Evolutionary conservation across 1,284 basidiomycete species (phyloP).

Genomic region (Flammula alnicola): DNA sequence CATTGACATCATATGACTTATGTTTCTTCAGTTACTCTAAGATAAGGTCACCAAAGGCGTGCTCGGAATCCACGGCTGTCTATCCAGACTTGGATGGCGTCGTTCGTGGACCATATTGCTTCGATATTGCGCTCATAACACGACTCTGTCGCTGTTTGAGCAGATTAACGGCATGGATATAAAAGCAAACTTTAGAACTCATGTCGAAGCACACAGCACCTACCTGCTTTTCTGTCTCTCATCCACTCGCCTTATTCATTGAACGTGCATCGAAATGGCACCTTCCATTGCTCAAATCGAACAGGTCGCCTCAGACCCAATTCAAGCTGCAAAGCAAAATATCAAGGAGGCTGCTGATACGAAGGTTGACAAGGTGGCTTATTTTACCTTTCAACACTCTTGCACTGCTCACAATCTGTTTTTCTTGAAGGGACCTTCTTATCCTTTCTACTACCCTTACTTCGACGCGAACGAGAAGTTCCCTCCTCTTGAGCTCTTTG

Average conservation of each 20-base stretch:
- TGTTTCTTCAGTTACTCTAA: background rate
- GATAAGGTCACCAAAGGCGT: conserved; percentile 15
- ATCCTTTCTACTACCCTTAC: conserved; percentile 52
- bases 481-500: conserved; percentile 44
- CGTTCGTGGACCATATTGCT: conserved; percentile 25
- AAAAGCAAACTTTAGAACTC: conserved; percentile 1
- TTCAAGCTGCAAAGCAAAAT: conserved; percentile 25
- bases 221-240: background rate
- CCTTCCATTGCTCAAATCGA: conserved; percentile 36
- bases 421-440: conserved; percentile 41
- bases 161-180: background rate
- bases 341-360: conserved; percentile 19
- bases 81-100: conserved; percentile 21
- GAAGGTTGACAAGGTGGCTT: conserved; percentile 18
- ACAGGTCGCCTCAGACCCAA: conserved; percentile 18
- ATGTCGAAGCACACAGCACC: background rate
- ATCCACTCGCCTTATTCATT: background rate
- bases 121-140: conserved; percentile 20
- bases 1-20: conserved; percentile 16
- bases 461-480: conserved; percentile 50
- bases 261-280: conserved; percentile 29
- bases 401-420: background rate
- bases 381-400: background rate
- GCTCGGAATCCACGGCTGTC: conserved; percentile 16
- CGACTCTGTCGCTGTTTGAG: background rate